Evolutionary conservation across 805 yeast genomes (phyloP).

Genomic region (Zygosaccharomyces rouxii): DNA sequence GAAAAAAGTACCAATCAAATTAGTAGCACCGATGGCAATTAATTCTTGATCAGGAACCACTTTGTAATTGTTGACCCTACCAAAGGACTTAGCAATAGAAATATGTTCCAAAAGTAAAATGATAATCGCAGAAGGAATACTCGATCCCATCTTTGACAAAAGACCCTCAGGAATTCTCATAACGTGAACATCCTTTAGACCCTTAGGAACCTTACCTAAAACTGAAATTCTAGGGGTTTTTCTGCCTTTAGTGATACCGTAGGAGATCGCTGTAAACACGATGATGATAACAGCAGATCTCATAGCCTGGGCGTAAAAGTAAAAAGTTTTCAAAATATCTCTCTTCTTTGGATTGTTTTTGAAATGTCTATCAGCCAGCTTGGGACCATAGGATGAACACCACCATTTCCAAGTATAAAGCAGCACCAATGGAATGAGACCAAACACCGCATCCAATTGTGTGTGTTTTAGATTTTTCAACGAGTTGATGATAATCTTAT

Average conservation of each 20-base stretch:
- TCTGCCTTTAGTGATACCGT: slow-evolving; percentile 61
- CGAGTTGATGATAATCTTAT: slow-evolving; percentile 62
- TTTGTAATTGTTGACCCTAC: slow-evolving; percentile 86
- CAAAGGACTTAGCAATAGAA: slow-evolving; percentile 90
- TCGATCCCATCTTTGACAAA: slow-evolving; percentile 57
- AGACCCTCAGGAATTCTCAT: slow-evolving; percentile 61
- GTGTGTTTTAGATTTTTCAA: slow-evolving; percentile 67
- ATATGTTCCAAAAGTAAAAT: slow-evolving; percentile 85
- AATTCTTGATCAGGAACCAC: slow-evolving; percentile 91
- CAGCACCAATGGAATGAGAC: slow-evolving; percentile 68
- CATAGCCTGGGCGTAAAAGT: slow-evolving; percentile 70
- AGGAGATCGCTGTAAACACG: slow-evolving; percentile 76
- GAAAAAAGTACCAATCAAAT: slow-evolving; percentile 87
- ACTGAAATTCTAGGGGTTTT: slow-evolving; percentile 44
- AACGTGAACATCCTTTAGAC: slow-evolving; percentile 71
- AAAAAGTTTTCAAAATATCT: slow-evolving; percentile 35
- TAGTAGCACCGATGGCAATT: slow-evolving; percentile 88
- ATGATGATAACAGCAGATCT: slow-evolving; percentile 80
- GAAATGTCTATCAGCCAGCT: slow-evolving; percentile 51
- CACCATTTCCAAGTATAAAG: slow-evolving; percentile 67
- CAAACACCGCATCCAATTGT: slow-evolving; percentile 83
- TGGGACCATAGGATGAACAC: slow-evolving; percentile 52
- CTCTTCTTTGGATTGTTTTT: slow-evolving; percentile 18
- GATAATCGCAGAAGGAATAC: slow-evolving; percentile 81
- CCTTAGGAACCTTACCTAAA: slow-evolving; percentile 77